phyloP scores from a whole-genome alignment of 768 basidiomycete species.

The Pulveroboletus frians region DNA sequence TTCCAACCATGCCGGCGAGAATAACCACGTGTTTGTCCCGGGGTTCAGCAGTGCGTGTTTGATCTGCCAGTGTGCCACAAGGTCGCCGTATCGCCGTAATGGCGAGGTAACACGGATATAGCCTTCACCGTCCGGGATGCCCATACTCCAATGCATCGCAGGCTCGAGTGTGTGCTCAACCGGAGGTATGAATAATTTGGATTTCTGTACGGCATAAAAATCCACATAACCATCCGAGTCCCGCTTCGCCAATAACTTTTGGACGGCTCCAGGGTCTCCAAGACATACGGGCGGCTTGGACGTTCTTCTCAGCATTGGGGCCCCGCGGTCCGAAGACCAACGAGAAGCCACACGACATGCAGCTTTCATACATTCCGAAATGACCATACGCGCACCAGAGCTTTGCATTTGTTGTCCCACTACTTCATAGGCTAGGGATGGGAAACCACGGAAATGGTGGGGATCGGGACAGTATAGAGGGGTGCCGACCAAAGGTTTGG shows the following conservation, averaged over 20 bases:
- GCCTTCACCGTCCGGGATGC: constrained; percentile 67
- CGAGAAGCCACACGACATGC: constrained; percentile 72
- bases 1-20: constrained; percentile 44
- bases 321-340: constrained; percentile 53
- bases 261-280: constrained; percentile 32
- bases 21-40: constrained; percentile 34
- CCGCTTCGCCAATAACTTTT: constrained; percentile 47
- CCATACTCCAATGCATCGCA: constrained; percentile 62
- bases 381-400: constrained; percentile 47
- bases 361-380: constrained; percentile 79
- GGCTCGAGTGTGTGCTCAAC: constrained; percentile 50
- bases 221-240: constrained; percentile 42
- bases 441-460: constrained; percentile 46
- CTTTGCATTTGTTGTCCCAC: constrained; percentile 18
- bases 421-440: constrained; percentile 44
- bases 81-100: constrained; percentile 76
- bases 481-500: constrained; percentile 30
- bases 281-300: constrained; percentile 30
- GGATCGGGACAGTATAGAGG: constrained; percentile 27
- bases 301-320: constrained; percentile 63
- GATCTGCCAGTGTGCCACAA: constrained; percentile 90
- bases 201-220: constrained; percentile 30
- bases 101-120: constrained; percentile 86
- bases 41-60: constrained; percentile 60
- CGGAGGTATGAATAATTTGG: constrained; percentile 31